A percentile compares a stretch with the other conserved stretches of the same genome.
Evolutionary conservation across 1,284 basidiomycete genomes (phyloP).

Genomic region (Caloboletus inedulis): DNA sequence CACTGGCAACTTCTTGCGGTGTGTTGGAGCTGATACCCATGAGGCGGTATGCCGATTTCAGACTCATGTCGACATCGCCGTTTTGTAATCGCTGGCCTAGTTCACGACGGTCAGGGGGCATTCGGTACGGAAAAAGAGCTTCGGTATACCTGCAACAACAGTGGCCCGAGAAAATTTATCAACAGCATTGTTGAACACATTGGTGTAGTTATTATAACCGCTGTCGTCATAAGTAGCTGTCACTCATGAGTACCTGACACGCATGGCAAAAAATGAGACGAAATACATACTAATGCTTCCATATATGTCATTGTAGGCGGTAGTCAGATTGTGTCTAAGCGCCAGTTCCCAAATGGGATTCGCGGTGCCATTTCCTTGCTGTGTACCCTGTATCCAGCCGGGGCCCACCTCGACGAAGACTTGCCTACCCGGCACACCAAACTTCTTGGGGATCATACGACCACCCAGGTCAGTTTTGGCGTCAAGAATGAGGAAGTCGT

Average conservation of each 20-base stretch:
- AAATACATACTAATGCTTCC: slow-evolving; percentile 46
- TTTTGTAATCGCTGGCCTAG: slow-evolving; percentile 42
- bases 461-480: slow-evolving; percentile 59
- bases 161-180: slow-evolving; percentile 44
- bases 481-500: slow-evolving; percentile 62
- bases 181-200: slow-evolving; percentile 40
- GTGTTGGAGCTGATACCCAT: slow-evolving; percentile 43
- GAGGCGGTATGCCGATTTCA: slow-evolving; percentile 48
- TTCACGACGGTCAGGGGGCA: neutral
- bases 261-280: neutral
- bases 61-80: slow-evolving; percentile 47
- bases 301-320: slow-evolving; percentile 45
- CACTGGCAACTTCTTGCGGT: slow-evolving; percentile 45
- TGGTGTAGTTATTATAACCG: slow-evolving; percentile 46
- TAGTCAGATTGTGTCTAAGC: slow-evolving; percentile 52
- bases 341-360: slow-evolving; percentile 65
- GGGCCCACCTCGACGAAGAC: slow-evolving; percentile 59
- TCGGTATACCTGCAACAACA: slow-evolving; percentile 39
- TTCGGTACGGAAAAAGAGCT: neutral
- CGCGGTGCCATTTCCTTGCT: slow-evolving; percentile 44
- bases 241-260: neutral
- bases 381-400: slow-evolving; percentile 72
- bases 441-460: slow-evolving; percentile 47
- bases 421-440: slow-evolving; percentile 39
- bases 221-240: slow-evolving; percentile 51